phyloP scores from a whole-genome alignment of 805 yeast genomes.

The Kodamaea lidongshanica region DNA sequence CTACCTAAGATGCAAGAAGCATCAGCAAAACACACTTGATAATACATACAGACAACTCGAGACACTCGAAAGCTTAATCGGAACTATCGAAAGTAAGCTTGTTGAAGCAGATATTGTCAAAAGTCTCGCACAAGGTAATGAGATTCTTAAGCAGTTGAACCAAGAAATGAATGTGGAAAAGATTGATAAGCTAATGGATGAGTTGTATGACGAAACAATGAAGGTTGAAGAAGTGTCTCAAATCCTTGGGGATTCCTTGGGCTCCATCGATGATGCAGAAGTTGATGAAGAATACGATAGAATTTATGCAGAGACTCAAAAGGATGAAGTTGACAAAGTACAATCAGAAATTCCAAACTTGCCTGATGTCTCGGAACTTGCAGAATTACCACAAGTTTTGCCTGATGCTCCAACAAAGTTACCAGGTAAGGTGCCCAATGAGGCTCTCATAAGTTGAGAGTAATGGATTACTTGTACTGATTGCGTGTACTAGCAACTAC shows the following conservation, averaged over 20 bases:
- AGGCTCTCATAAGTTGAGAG: no score
- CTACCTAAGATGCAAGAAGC: conserved; percentile 70
- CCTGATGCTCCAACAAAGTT: not conserved
- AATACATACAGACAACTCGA: conserved; percentile 75
- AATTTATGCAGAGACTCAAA: conserved; percentile 48
- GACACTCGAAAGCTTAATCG: conserved; percentile 70
- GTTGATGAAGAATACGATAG: conserved; percentile 57
- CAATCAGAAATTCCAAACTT: conserved; percentile 17
- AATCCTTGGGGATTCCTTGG: conserved; percentile 37
- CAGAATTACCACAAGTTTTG: conserved; percentile 11
- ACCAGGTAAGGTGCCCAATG: no score
- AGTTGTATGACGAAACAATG: conserved; percentile 70
- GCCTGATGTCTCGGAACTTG: conserved; percentile 8
- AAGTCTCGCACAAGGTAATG: conserved; percentile 78
- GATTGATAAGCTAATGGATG: conserved; percentile 80
- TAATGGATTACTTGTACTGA: no score
- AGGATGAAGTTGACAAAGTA: no score
- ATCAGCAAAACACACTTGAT: conserved; percentile 65
- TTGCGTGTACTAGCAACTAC: no score
- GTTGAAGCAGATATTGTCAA: conserved; percentile 79
- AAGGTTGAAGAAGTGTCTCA: conserved; percentile 72
- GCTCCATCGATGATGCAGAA: conserved; percentile 50
- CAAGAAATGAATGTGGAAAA: conserved; percentile 69
- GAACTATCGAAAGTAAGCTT: conserved; percentile 80
- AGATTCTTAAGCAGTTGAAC: conserved; percentile 68